Percentiles rank a stretch among this genome's conserved stretches.
phyloP scores from a whole-genome alignment of 306 rosid genomes.

The Fragaria vesca region DNA sequence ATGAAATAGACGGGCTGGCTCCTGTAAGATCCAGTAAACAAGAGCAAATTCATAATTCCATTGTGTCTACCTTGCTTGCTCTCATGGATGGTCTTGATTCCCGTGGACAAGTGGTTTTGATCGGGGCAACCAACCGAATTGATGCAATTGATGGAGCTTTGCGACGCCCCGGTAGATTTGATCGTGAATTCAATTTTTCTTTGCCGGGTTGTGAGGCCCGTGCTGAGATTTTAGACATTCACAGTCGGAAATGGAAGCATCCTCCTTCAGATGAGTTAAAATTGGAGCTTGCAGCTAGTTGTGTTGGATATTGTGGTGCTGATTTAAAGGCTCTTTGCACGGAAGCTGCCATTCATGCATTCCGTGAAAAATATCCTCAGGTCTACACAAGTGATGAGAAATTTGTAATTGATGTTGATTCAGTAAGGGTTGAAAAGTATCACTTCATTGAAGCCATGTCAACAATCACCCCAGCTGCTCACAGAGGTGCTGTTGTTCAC shows the following conservation, averaged over 20 bases:
- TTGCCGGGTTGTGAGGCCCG: constrained; percentile 97
- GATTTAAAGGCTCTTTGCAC: constrained; percentile 97
- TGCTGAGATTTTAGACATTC: constrained; percentile 88
- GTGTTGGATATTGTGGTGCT: constrained; percentile 99
- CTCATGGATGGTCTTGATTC: constrained; percentile 99
- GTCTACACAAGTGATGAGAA: constrained; percentile 95
- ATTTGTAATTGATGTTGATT: constrained; percentile 89
- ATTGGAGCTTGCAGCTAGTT: constrained; percentile 88
- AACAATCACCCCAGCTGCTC: constrained; percentile 97
- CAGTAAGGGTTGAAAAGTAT: constrained; percentile 80
- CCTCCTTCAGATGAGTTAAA: constrained; percentile 81
- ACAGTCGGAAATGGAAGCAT: constrained; percentile 93
- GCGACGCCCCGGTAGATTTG: constrained; percentile 98
- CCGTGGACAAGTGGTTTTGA: constrained; percentile 97
- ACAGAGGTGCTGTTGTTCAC: constrained; percentile 88
- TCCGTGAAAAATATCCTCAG: constrained; percentile 94
- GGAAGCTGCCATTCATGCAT: constrained; percentile 97
- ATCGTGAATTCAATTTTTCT: constrained; percentile 91
- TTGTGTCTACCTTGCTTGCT: constrained; percentile 98
- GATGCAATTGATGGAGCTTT: constrained; percentile 99
- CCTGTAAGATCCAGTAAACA: constrained; percentile 99
- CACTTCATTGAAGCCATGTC: constrained; percentile 97
- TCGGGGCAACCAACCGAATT: constrained; percentile 97
- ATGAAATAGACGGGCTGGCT: constrained; percentile 98
- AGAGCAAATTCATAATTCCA: constrained; percentile 98